phyloP scores from a whole-genome alignment of 441 rosid species.

The Macaranga tanarius region DNA sequence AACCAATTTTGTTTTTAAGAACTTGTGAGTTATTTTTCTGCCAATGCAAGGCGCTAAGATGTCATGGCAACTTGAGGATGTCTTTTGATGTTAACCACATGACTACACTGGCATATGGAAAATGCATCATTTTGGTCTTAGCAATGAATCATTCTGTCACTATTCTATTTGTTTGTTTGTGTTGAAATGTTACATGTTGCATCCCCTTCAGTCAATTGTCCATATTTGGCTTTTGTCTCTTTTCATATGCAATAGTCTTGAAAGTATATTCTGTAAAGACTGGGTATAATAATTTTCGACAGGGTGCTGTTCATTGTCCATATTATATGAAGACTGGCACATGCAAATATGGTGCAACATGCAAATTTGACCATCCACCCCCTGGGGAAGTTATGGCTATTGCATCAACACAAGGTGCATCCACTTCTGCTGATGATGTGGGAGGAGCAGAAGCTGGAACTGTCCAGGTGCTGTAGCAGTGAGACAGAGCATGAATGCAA shows the following conservation, averaged over 20 bases:
- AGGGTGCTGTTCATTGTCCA: slow-evolving; percentile 81
- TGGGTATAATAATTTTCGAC: slow-evolving; percentile 27
- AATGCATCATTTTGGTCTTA: background rate
- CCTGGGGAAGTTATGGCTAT: slow-evolving; percentile 83
- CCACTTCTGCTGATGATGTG: slow-evolving; percentile 33
- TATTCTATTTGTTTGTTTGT: background rate
- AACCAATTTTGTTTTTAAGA: background rate
- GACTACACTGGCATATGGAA: background rate
- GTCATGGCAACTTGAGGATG: background rate
- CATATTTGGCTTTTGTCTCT: background rate
- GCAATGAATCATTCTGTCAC: background rate
- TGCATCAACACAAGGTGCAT: slow-evolving; percentile 38
- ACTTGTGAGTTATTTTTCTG: background rate
- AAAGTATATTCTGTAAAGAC: background rate
- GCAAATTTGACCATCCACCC: slow-evolving; percentile 95
- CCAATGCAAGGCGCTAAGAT: background rate
- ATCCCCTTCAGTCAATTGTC: too few relatives aligned
- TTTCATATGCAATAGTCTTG: slow-evolving; percentile 1
- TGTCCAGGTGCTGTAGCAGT: slow-evolving; percentile 3
- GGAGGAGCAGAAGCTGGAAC: slow-evolving; percentile 22
- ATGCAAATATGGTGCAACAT: slow-evolving; percentile 76
- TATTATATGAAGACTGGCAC: slow-evolving; percentile 93
- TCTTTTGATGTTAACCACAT: background rate
- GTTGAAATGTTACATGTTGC: too few relatives aligned
- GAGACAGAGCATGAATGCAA: too few relatives aligned